Base-by-base conservation (phyloP, 2,329 filamentous ascomycete genomes). In the Exophiala mesophila region DNA sequence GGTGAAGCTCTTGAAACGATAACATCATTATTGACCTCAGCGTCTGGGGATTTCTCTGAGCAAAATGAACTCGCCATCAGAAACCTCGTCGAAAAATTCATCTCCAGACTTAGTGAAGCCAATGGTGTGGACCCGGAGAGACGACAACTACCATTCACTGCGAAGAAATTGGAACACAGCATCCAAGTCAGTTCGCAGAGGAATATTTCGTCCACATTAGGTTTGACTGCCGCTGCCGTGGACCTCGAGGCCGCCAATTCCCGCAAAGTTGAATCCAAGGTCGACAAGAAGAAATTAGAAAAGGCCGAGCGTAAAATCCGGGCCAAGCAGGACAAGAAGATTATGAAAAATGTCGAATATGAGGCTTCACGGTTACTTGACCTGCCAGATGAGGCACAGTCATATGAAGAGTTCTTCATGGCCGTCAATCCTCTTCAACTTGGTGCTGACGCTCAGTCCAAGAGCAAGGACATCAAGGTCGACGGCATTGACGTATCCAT, bases 401-500 rank as follows among this genome's bases (percentile, higher is more conserved):
- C 88, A 29, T 98, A 98, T 63, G 92, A 98, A 68, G 92, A 98
- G 64, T 97, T 98, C 70, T 98, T 94, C 77, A 97, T 98, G 92
- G 84, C 88, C 40, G 92, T 98, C 72, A 98, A 98, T 66, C 92
- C 92, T 48, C 77, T 98, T 50, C 90, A 97, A 63, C 60, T 97
- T 47, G 90, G 88, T 41, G 70, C 74, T 16, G 80, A 75, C 53
- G 65, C 77, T 43, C 66, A 82, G 46, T 76, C 82, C 21, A 98
- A 97, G 81, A 95, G 89, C 66, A 98, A 98, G 74, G 92, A 98
- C 63, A 89, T 98, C 74, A 98, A 97, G 71, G 73, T 98, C 55
- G 92, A 98, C 67, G 88, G 86, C 57, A 88, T 95, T 61, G 92
- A 98, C 65, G 85, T 98, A 41, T 85, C 88, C 31, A 96, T 98